Conservation (phyloP, 2,329 filamentous ascomycete species). For the Curvularia spicifera region DNA sequence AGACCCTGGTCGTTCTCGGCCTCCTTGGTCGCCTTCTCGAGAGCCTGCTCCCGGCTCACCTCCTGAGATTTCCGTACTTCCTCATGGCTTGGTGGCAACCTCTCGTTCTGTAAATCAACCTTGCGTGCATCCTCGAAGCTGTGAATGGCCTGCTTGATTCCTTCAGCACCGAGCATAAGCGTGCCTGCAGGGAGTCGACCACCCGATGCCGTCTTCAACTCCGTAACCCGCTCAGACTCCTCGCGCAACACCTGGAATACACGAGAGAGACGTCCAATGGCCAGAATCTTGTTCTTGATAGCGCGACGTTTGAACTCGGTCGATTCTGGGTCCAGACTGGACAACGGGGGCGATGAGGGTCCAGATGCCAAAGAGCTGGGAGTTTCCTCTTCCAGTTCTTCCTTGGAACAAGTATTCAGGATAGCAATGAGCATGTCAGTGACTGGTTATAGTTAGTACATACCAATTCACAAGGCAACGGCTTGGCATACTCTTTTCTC, state of each 20-base stretch:
- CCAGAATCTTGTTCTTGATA: conserved; percentile 99
- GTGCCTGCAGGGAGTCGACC: conserved; percentile 92
- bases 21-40: conserved; percentile 84
- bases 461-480: neutral
- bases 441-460: conserved; percentile 53
- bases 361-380: conserved; percentile 74
- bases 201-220: conserved; percentile 95
- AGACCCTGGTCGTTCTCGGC: conserved; percentile 91
- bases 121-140: conserved; percentile 97
- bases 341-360: conserved; percentile 75
- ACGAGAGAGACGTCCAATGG: conserved; percentile 92
- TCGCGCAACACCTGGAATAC: conserved; percentile 98
- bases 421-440: conserved; percentile 99
- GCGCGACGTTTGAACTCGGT: conserved; percentile 93
- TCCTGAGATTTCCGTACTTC: conserved; percentile 86
- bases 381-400: conserved; percentile 88
- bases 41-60: conserved; percentile 78
- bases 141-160: conserved; percentile 97
- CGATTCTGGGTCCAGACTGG: conserved; percentile 74
- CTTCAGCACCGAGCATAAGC: conserved; percentile 96
- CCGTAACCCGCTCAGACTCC: conserved; percentile 94
- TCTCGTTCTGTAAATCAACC: conserved; percentile 96
- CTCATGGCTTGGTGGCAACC: conserved; percentile 88
- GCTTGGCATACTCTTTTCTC: conserved; percentile 72
- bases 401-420: conserved; percentile 97